Evolutionary conservation across 306 rosid species (phyloP).

Genomic region (Erythrophleum fordii): DNA sequence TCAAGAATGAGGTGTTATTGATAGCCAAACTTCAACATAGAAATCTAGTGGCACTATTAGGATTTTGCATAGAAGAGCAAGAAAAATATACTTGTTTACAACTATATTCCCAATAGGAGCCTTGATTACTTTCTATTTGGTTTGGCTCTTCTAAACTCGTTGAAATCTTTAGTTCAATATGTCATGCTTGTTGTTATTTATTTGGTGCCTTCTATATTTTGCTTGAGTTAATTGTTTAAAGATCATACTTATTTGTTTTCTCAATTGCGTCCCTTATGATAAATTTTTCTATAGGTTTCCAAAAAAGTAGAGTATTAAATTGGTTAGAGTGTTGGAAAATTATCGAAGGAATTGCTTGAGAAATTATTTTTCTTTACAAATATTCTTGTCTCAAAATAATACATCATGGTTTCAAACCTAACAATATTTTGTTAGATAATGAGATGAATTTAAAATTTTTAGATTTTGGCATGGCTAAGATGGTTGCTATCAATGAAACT

Average conservation of each 20-base stretch:
- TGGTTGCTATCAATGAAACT: background rate
- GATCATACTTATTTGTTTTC: background rate
- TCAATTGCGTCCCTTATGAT: background rate
- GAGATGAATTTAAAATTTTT: background rate
- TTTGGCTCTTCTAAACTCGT: background rate
- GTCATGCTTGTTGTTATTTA: no score
- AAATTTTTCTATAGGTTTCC: background rate
- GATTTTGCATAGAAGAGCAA: background rate
- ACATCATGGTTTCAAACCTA: no score
- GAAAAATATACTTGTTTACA: background rate
- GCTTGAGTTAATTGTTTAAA: no score
- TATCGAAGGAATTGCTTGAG: background rate
- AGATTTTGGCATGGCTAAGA: background rate
- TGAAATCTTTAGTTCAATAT: no score
- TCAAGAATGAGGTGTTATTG: background rate
- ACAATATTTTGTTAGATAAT: no score
- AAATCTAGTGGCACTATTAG: background rate
- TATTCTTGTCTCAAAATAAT: no score
- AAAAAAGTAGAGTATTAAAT: background rate
- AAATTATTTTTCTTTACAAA: no score
- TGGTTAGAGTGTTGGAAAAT: background rate
- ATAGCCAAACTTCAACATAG: background rate
- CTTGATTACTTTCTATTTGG: background rate
- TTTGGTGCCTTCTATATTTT: background rate
- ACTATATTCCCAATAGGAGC: background rate